Percentiles rank a stretch among this genome's conserved stretches.
Evolutionary conservation across 331 rosid species (phyloP).

Genomic region (Saraca asoca): DNA sequence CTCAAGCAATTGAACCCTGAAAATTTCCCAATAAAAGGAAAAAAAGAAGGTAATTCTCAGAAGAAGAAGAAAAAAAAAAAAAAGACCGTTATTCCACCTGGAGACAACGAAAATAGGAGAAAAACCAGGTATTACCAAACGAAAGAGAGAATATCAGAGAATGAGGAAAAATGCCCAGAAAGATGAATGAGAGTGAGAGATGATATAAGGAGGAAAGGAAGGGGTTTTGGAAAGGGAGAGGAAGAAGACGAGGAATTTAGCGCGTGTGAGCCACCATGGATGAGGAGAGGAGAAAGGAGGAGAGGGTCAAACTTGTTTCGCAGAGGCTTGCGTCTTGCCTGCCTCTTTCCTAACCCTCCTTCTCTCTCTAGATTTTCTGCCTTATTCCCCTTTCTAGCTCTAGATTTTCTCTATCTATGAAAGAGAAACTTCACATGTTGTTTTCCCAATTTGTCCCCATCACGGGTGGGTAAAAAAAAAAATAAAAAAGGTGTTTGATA

Average conservation of each 20-base stretch:
- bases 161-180: background rate
- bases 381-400: background rate
- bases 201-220: slow-evolving; percentile 1
- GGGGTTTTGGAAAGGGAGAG: slow-evolving; percentile 29
- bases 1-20: background rate
- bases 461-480: background rate
- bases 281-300: slow-evolving; percentile 23
- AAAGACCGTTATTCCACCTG: slow-evolving; percentile 11
- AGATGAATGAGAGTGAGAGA: background rate
- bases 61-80: background rate
- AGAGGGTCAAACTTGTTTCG: slow-evolving; percentile 40
- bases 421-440: slow-evolving; percentile 20
- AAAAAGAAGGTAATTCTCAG: background rate
- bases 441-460: slow-evolving; percentile 15
- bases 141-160: background rate
- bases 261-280: slow-evolving; percentile 34
- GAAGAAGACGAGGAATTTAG: slow-evolving; percentile 12
- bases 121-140: background rate
- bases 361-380: background rate
- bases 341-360: background rate
- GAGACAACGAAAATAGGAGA: background rate
- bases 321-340: slow-evolving; percentile 36
- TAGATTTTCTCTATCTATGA: background rate
- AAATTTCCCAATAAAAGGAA: background rate
- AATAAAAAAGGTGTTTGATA: too few relatives aligned